Evolutionary conservation across 2,329 filamentous ascomycete genomes (phyloP).

Genomic region (Thelonectria olida): DNA sequence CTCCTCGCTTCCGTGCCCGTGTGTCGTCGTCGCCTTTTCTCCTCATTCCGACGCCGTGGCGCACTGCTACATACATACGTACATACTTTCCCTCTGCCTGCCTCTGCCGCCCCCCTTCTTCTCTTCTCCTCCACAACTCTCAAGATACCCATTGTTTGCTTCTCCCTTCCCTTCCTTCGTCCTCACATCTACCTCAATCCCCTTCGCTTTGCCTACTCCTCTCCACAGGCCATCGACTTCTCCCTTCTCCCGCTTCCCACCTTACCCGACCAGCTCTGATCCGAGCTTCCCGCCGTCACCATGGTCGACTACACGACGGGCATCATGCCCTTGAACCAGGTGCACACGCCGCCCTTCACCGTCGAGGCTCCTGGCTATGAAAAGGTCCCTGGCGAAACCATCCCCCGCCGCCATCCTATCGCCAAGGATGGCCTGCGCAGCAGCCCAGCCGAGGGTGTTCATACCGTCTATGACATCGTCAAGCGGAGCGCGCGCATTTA

Average conservation of each 20-base stretch:
- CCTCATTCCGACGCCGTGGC: not conserved
- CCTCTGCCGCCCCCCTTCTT: not conserved
- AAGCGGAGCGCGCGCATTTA: conserved; percentile 71
- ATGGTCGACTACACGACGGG: conserved; percentile 51
- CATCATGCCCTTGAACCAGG: conserved; percentile 63
- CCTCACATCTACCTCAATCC: conserved; percentile 13
- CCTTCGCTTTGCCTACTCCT: conserved; percentile 10
- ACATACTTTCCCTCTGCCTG: conserved; percentile 14
- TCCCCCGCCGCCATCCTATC: conserved; percentile 78
- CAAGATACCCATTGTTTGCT: conserved; percentile 9
- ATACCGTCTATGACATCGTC: conserved; percentile 83
- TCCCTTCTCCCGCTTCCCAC: conserved; percentile 15
- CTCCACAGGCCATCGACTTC: conserved; percentile 5
- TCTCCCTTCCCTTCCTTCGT: not conserved
- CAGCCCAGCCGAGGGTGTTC: conserved; percentile 73
- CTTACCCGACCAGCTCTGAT: conserved; percentile 18
- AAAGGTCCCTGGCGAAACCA: conserved; percentile 81
- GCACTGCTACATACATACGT: conserved; percentile 1
- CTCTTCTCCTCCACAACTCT: conserved; percentile 9
- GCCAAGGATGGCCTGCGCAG: conserved; percentile 76
- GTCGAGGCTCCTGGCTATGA: conserved; percentile 75
- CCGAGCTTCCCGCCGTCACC: conserved; percentile 26
- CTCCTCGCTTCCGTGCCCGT: no score
- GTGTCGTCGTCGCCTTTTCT: conserved; percentile 6
- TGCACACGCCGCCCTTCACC: conserved; percentile 78